Percentiles rank a stretch among this genome's conserved stretches.
phyloP scores from a whole-genome alignment of 257 asterid species.

The Gynochthodes officinalis region DNA sequence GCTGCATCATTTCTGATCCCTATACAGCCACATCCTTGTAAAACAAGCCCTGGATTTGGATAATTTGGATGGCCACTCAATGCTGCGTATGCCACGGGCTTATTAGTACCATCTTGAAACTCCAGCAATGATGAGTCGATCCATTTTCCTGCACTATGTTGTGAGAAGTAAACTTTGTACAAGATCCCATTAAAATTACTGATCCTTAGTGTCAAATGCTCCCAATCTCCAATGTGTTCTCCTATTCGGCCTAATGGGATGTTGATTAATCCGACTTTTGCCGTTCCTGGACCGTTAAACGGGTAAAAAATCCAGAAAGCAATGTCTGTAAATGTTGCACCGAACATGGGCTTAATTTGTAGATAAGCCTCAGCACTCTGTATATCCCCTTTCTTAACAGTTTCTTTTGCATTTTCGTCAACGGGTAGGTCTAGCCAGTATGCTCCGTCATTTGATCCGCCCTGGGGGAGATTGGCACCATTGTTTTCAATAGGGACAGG shows the following conservation, averaged over 20 bases:
- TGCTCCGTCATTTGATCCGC: slow-evolving; percentile 59
- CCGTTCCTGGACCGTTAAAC: slow-evolving; percentile 74
- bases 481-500: slow-evolving; percentile 40
- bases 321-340: slow-evolving; percentile 74
- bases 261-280: slow-evolving; percentile 48
- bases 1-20: slow-evolving; percentile 71
- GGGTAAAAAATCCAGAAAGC: slow-evolving; percentile 78
- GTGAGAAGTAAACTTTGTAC: slow-evolving; percentile 48
- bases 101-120: slow-evolving; percentile 42
- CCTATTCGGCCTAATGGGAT: slow-evolving; percentile 68
- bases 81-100: slow-evolving; percentile 56
- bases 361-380: slow-evolving; percentile 56
- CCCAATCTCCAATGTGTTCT: slow-evolving; percentile 94
- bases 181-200: slow-evolving; percentile 75
- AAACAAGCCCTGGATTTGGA: slow-evolving; percentile 33
- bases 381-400: slow-evolving; percentile 53
- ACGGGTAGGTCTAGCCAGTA: slow-evolving; percentile 79
- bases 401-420: slow-evolving; percentile 27
- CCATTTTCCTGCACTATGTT: slow-evolving; percentile 74
- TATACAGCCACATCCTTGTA: slow-evolving; percentile 48
- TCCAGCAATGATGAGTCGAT: slow-evolving; percentile 51
- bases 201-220: slow-evolving; percentile 74
- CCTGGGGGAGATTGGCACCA: slow-evolving; percentile 84
- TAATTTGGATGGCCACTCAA: slow-evolving; percentile 66
- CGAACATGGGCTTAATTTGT: slow-evolving; percentile 65